Evolutionary conservation across 495 filamentous ascomycete genomes (phyloP).

Genomic region (Cercophora samala): DNA sequence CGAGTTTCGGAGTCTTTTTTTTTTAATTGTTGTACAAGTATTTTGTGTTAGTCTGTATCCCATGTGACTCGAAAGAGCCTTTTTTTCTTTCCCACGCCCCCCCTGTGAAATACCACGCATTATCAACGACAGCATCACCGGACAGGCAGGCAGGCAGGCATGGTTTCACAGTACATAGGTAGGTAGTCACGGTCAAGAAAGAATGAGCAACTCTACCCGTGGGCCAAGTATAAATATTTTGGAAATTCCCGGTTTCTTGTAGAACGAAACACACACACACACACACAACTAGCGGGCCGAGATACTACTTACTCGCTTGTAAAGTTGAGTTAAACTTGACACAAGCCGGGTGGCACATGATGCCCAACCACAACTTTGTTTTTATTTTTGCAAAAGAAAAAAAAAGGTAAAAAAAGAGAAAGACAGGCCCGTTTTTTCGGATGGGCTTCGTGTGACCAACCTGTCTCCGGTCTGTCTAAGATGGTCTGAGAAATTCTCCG

Average conservation of each 20-base stretch:
- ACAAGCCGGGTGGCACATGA: background rate
- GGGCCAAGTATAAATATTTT: background rate
- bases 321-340: too few relatives aligned
- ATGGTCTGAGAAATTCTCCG: background rate
- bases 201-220: background rate
- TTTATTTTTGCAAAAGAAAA: background rate
- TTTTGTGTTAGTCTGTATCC: too few relatives aligned
- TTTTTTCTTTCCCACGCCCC: too few relatives aligned
- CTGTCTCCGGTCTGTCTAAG: background rate
- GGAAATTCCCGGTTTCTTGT: background rate
- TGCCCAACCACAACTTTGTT: background rate
- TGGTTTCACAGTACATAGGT: too few relatives aligned
- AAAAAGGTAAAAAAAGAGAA: too few relatives aligned
- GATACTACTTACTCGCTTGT: background rate
- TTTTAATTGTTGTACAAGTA: too few relatives aligned
- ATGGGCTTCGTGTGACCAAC: background rate
- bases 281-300: background rate
- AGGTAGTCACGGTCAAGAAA: background rate
- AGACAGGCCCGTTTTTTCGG: too few relatives aligned
- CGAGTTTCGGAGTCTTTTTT: background rate
- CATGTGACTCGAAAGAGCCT: too few relatives aligned
- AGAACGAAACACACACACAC: background rate
- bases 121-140: too few relatives aligned
- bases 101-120: too few relatives aligned
- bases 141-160: too few relatives aligned